Percentiles rank a stretch among this genome's conserved stretches.
Evolutionary conservation across 371 early-diverging fungal genomes (phyloP).

Genomic region (Phascolomyces articulosus): DNA sequence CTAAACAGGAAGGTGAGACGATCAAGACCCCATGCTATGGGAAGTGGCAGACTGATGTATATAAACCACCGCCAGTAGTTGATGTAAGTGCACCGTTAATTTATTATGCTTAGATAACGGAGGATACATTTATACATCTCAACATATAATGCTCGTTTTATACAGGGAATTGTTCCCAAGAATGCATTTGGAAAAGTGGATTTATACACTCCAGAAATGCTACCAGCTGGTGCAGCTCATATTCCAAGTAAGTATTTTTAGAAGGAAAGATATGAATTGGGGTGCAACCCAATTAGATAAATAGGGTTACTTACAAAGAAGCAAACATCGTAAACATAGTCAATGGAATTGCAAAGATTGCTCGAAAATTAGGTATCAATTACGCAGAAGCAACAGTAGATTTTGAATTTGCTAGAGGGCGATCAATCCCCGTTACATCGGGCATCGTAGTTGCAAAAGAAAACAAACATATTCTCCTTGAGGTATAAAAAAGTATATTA

Average conservation of each 20-base stretch:
- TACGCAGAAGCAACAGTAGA: slow-evolving; percentile 82
- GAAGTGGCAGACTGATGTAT: slow-evolving; percentile 85
- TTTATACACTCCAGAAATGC: slow-evolving; percentile 81
- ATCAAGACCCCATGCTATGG: slow-evolving; percentile 66
- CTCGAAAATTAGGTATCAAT: slow-evolving; percentile 76
- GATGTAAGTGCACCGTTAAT: slow-evolving; percentile 46
- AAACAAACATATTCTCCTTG: slow-evolving; percentile 58
- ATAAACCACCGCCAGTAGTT: slow-evolving; percentile 64
- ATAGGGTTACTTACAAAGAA: too few relatives aligned
- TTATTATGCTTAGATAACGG: not conserved
- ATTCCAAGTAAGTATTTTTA: slow-evolving; percentile 63
- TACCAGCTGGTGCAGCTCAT: slow-evolving; percentile 84
- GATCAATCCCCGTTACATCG: slow-evolving; percentile 64
- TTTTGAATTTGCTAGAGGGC: slow-evolving; percentile 75
- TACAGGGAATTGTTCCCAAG: slow-evolving; percentile 78
- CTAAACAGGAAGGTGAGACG: slow-evolving; percentile 41
- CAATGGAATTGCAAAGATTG: slow-evolving; percentile 63
- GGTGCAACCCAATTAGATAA: not conserved
- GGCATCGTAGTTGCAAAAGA: slow-evolving; percentile 80
- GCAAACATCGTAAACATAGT: too few relatives aligned
- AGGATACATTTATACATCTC: not conserved
- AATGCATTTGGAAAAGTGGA: slow-evolving; percentile 85
- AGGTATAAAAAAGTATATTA: too few relatives aligned
- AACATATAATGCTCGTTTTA: not conserved
- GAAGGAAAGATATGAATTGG: too few relatives aligned